phyloP scores from a whole-genome alignment of 2,329 filamentous ascomycete genomes.

The Trichophyton verrucosum region DNA sequence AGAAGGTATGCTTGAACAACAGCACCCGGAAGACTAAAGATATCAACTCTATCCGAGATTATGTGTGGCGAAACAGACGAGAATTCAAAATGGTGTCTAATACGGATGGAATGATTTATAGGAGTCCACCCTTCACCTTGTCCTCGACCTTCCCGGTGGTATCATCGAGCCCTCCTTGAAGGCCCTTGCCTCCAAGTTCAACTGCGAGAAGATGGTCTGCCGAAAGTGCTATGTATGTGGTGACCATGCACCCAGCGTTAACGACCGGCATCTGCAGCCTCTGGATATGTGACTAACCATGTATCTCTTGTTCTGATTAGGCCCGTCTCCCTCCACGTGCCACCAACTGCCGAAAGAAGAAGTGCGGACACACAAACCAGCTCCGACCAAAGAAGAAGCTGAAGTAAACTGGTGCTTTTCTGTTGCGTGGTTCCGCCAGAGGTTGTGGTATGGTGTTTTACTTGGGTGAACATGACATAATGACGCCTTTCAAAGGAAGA shows the following conservation, averaged over 20 bases:
- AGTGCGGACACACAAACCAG: slow-evolving; percentile 99
- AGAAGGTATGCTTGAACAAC: slow-evolving; percentile 50
- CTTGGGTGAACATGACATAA: slow-evolving; percentile 9
- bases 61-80: background rate
- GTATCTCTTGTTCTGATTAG: slow-evolving; percentile 20
- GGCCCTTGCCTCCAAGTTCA: slow-evolving; percentile 74
- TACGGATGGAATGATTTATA: slow-evolving; percentile 29
- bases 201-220: slow-evolving; percentile 99
- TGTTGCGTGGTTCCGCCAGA: slow-evolving; percentile 1
- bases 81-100: background rate
- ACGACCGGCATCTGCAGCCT: background rate
- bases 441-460: slow-evolving; percentile 8
- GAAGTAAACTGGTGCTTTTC: slow-evolving; percentile 47
- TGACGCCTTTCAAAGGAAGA: slow-evolving; percentile 9
- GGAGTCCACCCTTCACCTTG: slow-evolving; percentile 53
- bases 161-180: slow-evolving; percentile 46
- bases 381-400: slow-evolving; percentile 99
- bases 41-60: background rate
- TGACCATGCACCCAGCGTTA: background rate
- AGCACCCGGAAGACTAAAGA: slow-evolving; percentile 37
- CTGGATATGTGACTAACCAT: background rate
- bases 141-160: slow-evolving; percentile 47
- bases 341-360: slow-evolving; percentile 99
- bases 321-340: slow-evolving; percentile 89
- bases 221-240: slow-evolving; percentile 97